Evolutionary conservation across 2,329 filamentous ascomycete genomes (phyloP), one percentile per base, ranked within the genome.

Genomic region (Curvularia sp.): DNA sequence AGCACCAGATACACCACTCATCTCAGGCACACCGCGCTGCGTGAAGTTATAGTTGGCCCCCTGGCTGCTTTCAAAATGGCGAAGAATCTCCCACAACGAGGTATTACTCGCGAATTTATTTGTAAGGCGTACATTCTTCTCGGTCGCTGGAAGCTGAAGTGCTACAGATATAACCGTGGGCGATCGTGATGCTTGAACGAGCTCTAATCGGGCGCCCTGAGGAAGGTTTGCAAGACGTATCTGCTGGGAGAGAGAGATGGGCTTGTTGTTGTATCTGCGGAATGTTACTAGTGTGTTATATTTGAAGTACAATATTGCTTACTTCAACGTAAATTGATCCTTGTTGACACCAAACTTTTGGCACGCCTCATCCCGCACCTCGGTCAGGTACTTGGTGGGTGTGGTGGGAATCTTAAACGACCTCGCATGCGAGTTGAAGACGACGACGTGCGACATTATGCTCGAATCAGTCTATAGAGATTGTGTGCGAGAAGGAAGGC

Each of bases 71-170:
- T 99, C 95, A 65, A 98, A 96, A 73, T 95, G 92, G 59, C 95
- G 89, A 55, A 99, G 75, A 27, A 98, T 83, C 66, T 92, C 86
- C 95, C 95, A 99, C 77, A 99, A 75, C 18, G 92, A 91, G 34
- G 92, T 91, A 65, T 92, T 90, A 76, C 91, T 96, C 1, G 93
- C 88, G 60, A 98, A 93, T 73, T 95, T 97, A 74, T 95, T 89
- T 55, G 88, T 86, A 39, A 96, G 79, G 28, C 93, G 87, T 21
- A 88, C 86, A 34, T 88, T 84, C 47, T 55, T 50, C 34, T 59
- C 56, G 21, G 39, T 47, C 10, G 52, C 52, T 3, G 92, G 91
- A 27, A 97, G 81, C 73, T 96, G 91, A 12, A 99, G 81, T n/a
- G 92, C 94, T 41, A 99, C 89, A 39, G 90, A 93, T 55, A 99